A percentile compares a stretch with the other conserved stretches of the same genome.
Conservation (phyloP, 179 eudicot genomes). For the Carnegiea gigantea region DNA sequence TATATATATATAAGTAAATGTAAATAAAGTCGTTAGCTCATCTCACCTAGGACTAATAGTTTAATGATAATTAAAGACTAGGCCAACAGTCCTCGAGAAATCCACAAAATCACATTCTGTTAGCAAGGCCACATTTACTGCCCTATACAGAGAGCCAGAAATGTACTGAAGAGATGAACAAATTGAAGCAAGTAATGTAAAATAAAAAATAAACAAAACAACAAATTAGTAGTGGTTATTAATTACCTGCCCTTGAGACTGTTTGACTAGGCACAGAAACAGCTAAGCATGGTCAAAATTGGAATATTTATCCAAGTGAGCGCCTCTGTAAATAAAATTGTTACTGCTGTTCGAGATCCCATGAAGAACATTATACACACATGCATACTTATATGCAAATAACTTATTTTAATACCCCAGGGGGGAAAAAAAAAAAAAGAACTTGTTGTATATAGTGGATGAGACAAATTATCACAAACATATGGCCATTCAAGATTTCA, state of each 20-base stretch:
- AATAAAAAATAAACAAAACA: not conserved
- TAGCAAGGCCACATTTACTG: not conserved
- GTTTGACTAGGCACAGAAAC: conserved; percentile 1
- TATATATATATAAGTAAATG: too few species aligned
- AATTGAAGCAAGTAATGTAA: not conserved
- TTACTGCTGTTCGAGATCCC: conserved; percentile 11
- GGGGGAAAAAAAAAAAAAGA: too few species aligned
- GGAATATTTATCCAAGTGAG: conserved; percentile 10
- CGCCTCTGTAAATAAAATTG: conserved; percentile 4
- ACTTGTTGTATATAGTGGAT: too few species aligned
- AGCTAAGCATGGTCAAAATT: conserved; percentile 13
- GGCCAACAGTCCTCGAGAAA: not conserved
- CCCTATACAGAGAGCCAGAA: not conserved
- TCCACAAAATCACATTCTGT: not conserved
- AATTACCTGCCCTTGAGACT: not conserved
- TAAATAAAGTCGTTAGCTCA: too few species aligned
- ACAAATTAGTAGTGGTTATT: not conserved
- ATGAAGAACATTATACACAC: not conserved
- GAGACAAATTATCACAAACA: conserved; percentile 8
- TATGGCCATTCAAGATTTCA: not conserved
- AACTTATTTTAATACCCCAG: too few species aligned
- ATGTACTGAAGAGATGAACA: not conserved
- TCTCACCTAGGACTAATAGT: too few species aligned
- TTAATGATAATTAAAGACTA: not conserved
- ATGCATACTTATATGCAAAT: not conserved